Evolutionary conservation across 164 flowering plant species (phyloP), one percentile per base, ranked within the genome.

Genomic region (Chimonanthus praecox): DNA sequence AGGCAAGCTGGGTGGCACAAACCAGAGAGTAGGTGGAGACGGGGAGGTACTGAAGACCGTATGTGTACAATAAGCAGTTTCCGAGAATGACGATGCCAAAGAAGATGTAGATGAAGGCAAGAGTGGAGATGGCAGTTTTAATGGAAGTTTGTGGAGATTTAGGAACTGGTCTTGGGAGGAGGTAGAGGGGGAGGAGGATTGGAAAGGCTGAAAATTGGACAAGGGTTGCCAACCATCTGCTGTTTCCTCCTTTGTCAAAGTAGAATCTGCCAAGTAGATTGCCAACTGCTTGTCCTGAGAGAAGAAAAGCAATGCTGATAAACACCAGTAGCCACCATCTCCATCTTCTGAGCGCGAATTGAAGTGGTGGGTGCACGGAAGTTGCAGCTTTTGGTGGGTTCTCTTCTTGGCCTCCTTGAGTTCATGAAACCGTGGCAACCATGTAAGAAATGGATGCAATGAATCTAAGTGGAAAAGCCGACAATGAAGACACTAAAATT

Each of bases 251-350:
- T 68, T 75, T 69, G 71, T 77, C 77, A 15, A 58, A 82, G 66
- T 82, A 82, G 58, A 82, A 69, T 43, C 82, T 72, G 6, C 82
- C 81, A 8, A 82, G 70, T 5, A 82, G 79, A 68, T 70, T 75
- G 46, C 75, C 80, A 0, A 66, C 50, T 15, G 80, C 13, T 68
- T 78, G 79, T 6, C 83, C 79, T 9, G 64, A 6, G 62, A 88
- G 75, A 58, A 86, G 64, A 13, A 82, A 76, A 62, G 76, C 0
- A 2, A 76, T 68, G 74, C 84, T 81, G 9, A 85, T 7, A 43
- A 70, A 73, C 46, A 84, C 75, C 11, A 79, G 13, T 43, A 85
- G 49, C 87, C 86, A 83, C 87, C 86, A 68, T 44, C 69, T 64
- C 63, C 68, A 75, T 13, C 63, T 68, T 20, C 70, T 49, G 43